Evolutionary conservation across 345 rosid genomes (phyloP).

Genomic region (Hypericum perforatum): DNA sequence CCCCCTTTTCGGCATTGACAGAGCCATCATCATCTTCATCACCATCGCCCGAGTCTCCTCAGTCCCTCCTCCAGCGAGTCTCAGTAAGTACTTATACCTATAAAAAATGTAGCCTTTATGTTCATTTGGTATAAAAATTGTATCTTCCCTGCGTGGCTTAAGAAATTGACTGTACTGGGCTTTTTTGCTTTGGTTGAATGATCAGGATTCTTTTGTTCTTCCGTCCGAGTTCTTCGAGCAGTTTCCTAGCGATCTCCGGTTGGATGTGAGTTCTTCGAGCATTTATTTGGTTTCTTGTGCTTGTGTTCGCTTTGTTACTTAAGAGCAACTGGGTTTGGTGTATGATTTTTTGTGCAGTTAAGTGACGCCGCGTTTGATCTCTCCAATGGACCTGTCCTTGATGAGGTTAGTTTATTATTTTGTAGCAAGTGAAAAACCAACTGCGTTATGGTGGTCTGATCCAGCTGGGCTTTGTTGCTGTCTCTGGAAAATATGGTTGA

Average conservation of each 20-base stretch:
- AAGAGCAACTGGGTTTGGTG: background rate
- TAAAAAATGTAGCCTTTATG: background rate
- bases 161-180: background rate
- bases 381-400: slow-evolving; percentile 65
- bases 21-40: slow-evolving; percentile 29
- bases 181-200: background rate
- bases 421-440: background rate
- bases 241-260: slow-evolving; percentile 69
- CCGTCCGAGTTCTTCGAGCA: slow-evolving; percentile 62
- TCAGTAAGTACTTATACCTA: slow-evolving; percentile 44
- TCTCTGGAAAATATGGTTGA: too few species aligned
- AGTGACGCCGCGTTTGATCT: slow-evolving; percentile 98
- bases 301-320: background rate
- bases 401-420: slow-evolving; percentile 46
- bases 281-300: background rate
- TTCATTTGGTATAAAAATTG: background rate
- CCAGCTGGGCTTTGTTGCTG: too few species aligned
- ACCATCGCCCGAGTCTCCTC: slow-evolving; percentile 7
- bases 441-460: slow-evolving; percentile 1
- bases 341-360: slow-evolving; percentile 29
- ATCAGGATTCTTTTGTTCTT: slow-evolving; percentile 83
- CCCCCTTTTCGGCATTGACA: slow-evolving; percentile 41
- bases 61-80: slow-evolving; percentile 47
- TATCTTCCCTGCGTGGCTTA: background rate
- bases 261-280: slow-evolving; percentile 51